Conservation (phyloP, 2,329 filamentous ascomycete genomes). For the Parastagonospora nodorum region DNA sequence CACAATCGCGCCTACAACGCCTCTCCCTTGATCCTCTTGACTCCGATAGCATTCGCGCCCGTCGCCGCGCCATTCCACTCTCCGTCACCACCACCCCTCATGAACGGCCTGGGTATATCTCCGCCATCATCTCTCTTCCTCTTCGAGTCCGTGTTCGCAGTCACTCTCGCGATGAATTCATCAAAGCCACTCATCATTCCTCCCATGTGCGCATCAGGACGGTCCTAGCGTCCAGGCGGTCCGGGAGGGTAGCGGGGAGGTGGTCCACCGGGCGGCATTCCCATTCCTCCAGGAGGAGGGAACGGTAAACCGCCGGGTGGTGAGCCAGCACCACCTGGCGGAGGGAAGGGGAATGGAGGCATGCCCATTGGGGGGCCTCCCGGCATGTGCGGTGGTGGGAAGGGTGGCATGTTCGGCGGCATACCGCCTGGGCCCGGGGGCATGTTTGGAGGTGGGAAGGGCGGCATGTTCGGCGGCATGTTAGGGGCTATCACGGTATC, state of each 20-base stretch:
- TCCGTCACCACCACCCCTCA: conserved; percentile 11
- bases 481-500: conserved; percentile 17
- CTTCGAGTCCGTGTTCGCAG: conserved; percentile 7
- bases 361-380: conserved; percentile 28
- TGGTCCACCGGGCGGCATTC: conserved; percentile 30
- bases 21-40: conserved; percentile 12
- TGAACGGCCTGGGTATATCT: conserved; percentile 20
- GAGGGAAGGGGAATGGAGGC: conserved; percentile 38
- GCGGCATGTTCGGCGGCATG: conserved; percentile 40
- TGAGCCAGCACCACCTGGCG: conserved; percentile 31
- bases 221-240: conserved; percentile 31
- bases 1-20: not conserved
- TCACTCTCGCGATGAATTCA: not conserved
- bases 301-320: conserved; percentile 44
- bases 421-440: conserved; percentile 37
- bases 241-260: conserved; percentile 33
- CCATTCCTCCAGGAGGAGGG: conserved; percentile 44
- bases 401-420: conserved; percentile 44
- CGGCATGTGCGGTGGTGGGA: conserved; percentile 44
- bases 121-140: conserved; percentile 13
- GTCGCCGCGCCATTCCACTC: conserved; percentile 17
- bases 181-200: conserved; percentile 2
- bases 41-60: conserved; percentile 23
- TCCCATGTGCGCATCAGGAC: conserved; percentile 12
- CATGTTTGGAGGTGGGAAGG: conserved; percentile 42